These are phyloP conservation scores for Cenchrus americanus DNA, from an alignment of 176 grass and related monocot genomes.

Conservation along the genomic window DNA sequence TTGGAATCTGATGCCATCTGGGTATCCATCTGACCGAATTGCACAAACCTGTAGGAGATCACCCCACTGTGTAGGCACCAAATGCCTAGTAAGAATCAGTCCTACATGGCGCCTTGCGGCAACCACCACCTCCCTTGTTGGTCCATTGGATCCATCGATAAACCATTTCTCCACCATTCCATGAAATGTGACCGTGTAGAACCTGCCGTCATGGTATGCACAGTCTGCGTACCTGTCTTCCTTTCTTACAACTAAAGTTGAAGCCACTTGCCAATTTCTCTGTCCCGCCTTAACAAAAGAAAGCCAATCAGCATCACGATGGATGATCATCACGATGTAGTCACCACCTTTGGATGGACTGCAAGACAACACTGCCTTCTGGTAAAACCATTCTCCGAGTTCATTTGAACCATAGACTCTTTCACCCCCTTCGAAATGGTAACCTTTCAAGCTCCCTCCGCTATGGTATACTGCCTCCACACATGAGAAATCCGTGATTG, in stretches of 20 bases:
- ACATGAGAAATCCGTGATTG: too few species aligned
- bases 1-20: too few species aligned
- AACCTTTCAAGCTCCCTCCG: too few species aligned
- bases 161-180: background rate
- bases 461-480: too few species aligned
- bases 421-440: too few species aligned
- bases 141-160: background rate
- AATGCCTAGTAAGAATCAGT: too few species aligned
- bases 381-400: background rate
- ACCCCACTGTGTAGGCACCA: too few species aligned
- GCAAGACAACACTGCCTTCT: conserved; percentile 26
- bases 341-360: background rate
- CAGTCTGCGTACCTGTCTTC: background rate
- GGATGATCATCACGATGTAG: conserved; percentile 20
- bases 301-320: background rate
- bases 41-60: too few species aligned
- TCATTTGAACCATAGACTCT: too few species aligned
- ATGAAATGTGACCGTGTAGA: background rate
- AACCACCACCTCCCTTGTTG: background rate
- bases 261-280: background rate
- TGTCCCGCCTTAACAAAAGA: conserved; percentile 3
- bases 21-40: too few species aligned
- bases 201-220: conserved; percentile 1
- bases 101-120: too few species aligned
- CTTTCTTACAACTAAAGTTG: background rate